Evolutionary conservation across 352 stramenopile species (phyloP).

Genomic region (Phytophthora cactorum): DNA sequence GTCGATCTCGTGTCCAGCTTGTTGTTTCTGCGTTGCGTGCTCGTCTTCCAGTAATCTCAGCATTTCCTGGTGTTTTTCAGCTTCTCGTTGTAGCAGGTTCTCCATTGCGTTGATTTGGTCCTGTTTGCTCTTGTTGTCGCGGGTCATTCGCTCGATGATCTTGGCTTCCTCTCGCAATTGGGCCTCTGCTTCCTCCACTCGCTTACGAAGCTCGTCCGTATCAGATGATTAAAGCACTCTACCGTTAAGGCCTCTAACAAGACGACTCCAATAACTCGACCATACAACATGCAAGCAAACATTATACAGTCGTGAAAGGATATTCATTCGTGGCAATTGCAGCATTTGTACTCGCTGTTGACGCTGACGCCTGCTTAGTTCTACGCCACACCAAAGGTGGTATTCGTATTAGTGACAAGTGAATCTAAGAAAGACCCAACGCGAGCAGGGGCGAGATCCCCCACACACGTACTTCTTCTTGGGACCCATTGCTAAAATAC

Average conservation of each 20-base stretch:
- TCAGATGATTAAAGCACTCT: slow-evolving; percentile 6
- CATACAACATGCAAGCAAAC: neutral
- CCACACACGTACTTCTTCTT: slow-evolving; percentile 46
- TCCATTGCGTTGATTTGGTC: slow-evolving; percentile 79
- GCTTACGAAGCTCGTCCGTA: slow-evolving; percentile 73
- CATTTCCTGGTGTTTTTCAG: slow-evolving; percentile 65
- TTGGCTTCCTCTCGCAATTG: slow-evolving; percentile 81
- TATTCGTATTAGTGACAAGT: too few relatives aligned
- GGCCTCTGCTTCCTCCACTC: slow-evolving; percentile 74
- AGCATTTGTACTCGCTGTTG: slow-evolving; percentile 30
- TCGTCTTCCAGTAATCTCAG: slow-evolving; percentile 69
- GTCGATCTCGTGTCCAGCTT: slow-evolving; percentile 67
- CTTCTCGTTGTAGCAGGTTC: slow-evolving; percentile 60
- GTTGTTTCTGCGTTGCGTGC: slow-evolving; percentile 57
- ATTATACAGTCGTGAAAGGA: slow-evolving; percentile 36
- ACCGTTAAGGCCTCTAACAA: slow-evolving; percentile 34
- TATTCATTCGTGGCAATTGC: slow-evolving; percentile 81
- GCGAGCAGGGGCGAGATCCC: neutral
- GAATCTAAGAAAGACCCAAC: neutral
- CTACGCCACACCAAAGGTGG: neutral
- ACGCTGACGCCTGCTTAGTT: slow-evolving; percentile 35
- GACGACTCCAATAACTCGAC: neutral
- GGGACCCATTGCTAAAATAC: slow-evolving; percentile 41
- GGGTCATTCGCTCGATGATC: slow-evolving; percentile 83
- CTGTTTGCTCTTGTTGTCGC: slow-evolving; percentile 75